Conservation (phyloP, 805 yeast species). For the Cyberlindnera americana region DNA sequence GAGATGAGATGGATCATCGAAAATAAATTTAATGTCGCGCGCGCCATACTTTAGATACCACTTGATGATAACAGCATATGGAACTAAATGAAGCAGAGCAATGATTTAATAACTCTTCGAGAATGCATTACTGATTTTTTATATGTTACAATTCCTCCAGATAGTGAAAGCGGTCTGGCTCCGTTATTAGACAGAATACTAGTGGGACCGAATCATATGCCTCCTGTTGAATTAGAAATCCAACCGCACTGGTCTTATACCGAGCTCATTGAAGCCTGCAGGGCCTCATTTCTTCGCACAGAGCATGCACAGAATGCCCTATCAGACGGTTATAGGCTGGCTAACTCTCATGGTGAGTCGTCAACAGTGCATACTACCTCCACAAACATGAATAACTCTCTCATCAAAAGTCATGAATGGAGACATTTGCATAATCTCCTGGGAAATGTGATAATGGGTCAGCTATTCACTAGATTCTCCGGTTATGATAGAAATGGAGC, state of each 20-base stretch:
- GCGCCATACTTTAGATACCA: background rate
- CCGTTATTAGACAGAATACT: constrained; percentile 5
- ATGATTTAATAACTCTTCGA: background rate
- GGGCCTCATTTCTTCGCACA: constrained; percentile 30
- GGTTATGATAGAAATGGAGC: constrained; percentile 9
- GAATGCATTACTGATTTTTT: background rate
- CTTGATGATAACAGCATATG: too few relatives aligned
- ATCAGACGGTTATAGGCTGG: constrained; percentile 40
- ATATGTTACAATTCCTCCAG: background rate
- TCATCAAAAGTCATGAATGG: constrained; percentile 45
- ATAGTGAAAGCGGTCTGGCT: background rate
- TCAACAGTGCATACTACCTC: constrained; percentile 31
- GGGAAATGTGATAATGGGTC: constrained; percentile 13
- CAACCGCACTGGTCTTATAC: constrained; percentile 18
- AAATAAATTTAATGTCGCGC: too few relatives aligned
- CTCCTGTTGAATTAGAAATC: background rate
- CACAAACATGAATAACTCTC: constrained; percentile 36
- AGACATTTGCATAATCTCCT: constrained; percentile 21
- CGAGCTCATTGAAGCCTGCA: constrained; percentile 41
- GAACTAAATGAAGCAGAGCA: too few relatives aligned
- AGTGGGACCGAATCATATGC: constrained; percentile 1
- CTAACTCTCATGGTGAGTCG: constrained; percentile 26
- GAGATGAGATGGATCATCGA: too few relatives aligned
- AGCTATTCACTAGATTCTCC: constrained; percentile 13
- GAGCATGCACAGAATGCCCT: constrained; percentile 36